Evolutionary conservation across 1,139 yeast species (phyloP).

Genomic region (Protomyces gravidus): DNA sequence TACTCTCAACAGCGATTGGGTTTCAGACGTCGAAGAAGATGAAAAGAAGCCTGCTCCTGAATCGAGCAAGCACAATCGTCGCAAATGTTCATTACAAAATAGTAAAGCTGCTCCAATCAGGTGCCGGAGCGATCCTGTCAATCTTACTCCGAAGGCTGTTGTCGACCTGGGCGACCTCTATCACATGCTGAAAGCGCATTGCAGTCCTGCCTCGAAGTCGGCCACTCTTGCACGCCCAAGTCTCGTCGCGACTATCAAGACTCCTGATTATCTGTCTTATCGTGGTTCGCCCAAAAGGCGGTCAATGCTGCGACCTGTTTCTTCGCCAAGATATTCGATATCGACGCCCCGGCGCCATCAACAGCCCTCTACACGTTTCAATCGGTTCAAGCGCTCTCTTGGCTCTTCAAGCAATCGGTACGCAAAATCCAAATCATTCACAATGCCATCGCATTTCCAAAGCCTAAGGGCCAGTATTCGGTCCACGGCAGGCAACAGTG

Average conservation of each 20-base stretch:
- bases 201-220: background rate
- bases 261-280: background rate
- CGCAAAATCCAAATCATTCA: too few species aligned
- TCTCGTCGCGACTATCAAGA: too few species aligned
- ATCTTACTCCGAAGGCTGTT: background rate
- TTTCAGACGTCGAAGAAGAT: background rate
- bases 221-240: too few species aligned
- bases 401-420: background rate
- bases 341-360: background rate
- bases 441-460: background rate
- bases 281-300: background rate
- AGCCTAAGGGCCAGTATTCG: background rate
- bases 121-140: background rate
- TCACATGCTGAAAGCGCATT: background rate
- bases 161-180: background rate
- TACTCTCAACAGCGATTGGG: background rate
- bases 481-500: background rate
- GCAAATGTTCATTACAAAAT: background rate
- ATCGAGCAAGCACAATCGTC: background rate
- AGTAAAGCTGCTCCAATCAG: background rate
- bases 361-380: background rate
- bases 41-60: background rate
- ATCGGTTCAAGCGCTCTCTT: background rate
- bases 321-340: background rate
- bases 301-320: background rate